Evolutionary conservation across 805 yeast genomes (phyloP), one percentile per base, ranked within the genome.

Genomic region (Clavispora fructus): DNA sequence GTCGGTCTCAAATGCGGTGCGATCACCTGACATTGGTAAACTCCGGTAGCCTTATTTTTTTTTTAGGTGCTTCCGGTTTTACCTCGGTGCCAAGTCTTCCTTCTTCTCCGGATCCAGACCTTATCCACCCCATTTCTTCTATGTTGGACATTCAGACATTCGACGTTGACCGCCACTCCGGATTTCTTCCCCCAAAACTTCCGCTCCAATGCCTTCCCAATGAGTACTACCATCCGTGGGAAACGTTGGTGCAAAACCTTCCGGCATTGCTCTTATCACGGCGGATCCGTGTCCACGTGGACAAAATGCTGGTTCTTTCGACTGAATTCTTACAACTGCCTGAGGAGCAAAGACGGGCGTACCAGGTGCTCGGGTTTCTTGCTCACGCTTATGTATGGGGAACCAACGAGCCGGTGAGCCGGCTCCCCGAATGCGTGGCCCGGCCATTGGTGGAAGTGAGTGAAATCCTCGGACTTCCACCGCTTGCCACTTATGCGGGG

Each of bases 301-400:
- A 87, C 55, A 64, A 67, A 11, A 52, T 91, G 56, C 87, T 90
- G 1, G 47, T 74, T 2, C 70, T 92, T 38, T 60, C 75, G 3
- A 74, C 79, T 1, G 73, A 69, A 8, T 61, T 73, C 6, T 67
- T 85, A 31, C 48, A 47, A 1, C 58, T 71, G 6, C 75, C 68
- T 35, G 69, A 70, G 10, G 83, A 87, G 53, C 73, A 75, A 60
- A 77, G 95, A 61, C 75, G 97, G 56, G 97, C 97, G 0, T 87
- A 87, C 64, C 81, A 86, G 14, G 69, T 89, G 2, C 71, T 91
- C 27, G 83, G 92, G 11, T 91, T 90, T 58, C 63, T 92, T 39
- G 77, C 89, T 2, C 96, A 91, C 63, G 95, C 94, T 1, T 91
- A 91, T 60, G 82, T 91, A 23, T 91, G 98, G 98, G 85, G 88